Evolutionary conservation across 2,329 filamentous ascomycete genomes (phyloP).

Genomic region (Penicillium verrucosum): DNA sequence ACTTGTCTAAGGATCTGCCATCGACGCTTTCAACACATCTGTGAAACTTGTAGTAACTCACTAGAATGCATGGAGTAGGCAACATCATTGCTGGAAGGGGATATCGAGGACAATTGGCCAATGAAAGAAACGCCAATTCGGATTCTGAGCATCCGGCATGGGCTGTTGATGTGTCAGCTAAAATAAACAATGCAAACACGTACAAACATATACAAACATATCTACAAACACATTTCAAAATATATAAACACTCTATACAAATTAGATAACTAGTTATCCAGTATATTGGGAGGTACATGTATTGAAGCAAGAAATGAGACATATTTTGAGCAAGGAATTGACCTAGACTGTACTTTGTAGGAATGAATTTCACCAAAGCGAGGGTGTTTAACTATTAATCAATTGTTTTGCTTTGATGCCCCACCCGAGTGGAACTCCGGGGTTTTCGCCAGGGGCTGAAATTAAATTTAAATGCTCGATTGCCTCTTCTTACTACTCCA

Average conservation of each 20-base stretch:
- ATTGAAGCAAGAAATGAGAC: neutral
- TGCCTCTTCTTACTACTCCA: neutral
- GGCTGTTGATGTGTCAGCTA: slow-evolving; percentile 13
- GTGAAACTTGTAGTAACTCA: neutral
- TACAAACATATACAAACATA: neutral
- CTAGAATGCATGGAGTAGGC: too few species aligned
- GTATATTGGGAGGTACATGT: neutral
- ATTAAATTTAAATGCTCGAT: slow-evolving; percentile 11
- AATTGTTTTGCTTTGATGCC: slow-evolving; percentile 4
- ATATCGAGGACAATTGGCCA: slow-evolving; percentile 3
- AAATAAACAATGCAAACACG: neutral
- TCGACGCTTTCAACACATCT: neutral
- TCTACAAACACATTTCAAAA: neutral
- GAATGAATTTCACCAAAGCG: neutral
- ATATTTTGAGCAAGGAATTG: neutral
- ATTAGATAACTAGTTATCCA: neutral
- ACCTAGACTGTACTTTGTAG: neutral
- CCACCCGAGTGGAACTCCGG: slow-evolving; percentile 17
- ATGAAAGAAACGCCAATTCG: slow-evolving; percentile 14
- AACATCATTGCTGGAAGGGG: too few species aligned
- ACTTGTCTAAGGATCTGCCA: neutral
- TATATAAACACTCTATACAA: neutral
- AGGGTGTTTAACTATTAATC: neutral
- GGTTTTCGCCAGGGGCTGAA: slow-evolving; percentile 14
- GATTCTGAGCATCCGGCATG: slow-evolving; percentile 23